Conservation (phyloP, 75 land plant genomes). For the Selaginella moellendorffii region DNA sequence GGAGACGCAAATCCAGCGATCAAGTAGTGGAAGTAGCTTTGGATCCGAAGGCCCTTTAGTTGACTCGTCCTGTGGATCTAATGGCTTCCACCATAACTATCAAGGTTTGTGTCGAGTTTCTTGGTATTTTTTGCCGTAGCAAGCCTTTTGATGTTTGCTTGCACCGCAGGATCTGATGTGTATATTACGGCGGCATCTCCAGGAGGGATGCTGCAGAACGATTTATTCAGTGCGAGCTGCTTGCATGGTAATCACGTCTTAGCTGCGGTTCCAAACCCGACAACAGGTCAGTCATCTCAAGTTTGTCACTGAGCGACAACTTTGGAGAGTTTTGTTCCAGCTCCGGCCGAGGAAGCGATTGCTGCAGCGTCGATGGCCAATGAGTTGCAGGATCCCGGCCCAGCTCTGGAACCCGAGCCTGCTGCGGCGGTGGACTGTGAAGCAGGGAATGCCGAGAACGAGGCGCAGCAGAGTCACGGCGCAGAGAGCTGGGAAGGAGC, state of each 20-base stretch:
- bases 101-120: slow-evolving; percentile 21
- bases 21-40: slow-evolving; percentile 25
- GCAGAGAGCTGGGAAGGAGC: slow-evolving; percentile 32
- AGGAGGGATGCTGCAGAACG: neutral
- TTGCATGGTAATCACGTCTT: neutral
- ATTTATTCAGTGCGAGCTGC: slow-evolving; percentile 4
- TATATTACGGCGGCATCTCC: slow-evolving; percentile 9
- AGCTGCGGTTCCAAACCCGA: neutral
- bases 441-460: slow-evolving; percentile 22
- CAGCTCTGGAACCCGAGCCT: slow-evolving; percentile 11
- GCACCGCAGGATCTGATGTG: slow-evolving; percentile 15
- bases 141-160: neutral
- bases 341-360: too few relatives aligned
- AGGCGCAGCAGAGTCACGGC: slow-evolving; percentile 9
- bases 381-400: neutral
- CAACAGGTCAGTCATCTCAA: too few relatives aligned
- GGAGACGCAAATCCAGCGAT: slow-evolving; percentile 15
- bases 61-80: slow-evolving; percentile 5
- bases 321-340: too few relatives aligned
- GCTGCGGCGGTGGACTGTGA: slow-evolving; percentile 15
- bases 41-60: slow-evolving; percentile 19
- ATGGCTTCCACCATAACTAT: slow-evolving; percentile 20
- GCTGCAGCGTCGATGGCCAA: neutral
- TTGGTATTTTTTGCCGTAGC: neutral
- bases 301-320: too few relatives aligned